Evolutionary conservation across 106 monocot species (phyloP).

Genomic region (Agapanthus africanus): DNA sequence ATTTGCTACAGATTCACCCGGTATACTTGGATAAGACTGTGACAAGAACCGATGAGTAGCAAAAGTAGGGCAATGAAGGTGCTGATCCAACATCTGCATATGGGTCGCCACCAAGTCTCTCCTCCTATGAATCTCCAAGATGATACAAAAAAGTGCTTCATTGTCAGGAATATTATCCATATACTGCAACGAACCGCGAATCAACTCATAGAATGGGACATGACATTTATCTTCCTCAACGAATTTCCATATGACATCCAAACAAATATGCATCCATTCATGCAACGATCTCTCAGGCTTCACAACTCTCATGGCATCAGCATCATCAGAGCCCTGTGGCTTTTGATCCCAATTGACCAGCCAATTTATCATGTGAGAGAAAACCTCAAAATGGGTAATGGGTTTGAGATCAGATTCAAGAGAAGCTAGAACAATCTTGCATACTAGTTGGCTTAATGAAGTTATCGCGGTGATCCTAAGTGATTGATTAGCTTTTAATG

Average conservation of each 20-base stretch:
- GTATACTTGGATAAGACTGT: slow-evolving; percentile 63
- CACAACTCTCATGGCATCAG: slow-evolving; percentile 36
- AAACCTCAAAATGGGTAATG: slow-evolving; percentile 70
- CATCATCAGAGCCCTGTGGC: slow-evolving; percentile 37
- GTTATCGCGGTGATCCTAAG: slow-evolving; percentile 19
- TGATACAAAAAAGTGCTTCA: slow-evolving; percentile 73
- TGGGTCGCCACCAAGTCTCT: slow-evolving; percentile 95
- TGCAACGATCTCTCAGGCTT: slow-evolving; percentile 43
- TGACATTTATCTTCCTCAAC: slow-evolving; percentile 82
- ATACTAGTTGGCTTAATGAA: slow-evolving; percentile 58
- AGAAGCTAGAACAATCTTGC: slow-evolving; percentile 65
- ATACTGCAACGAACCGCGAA: slow-evolving; percentile 77
- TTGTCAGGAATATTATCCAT: slow-evolving; percentile 86
- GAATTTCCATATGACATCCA: slow-evolving; percentile 86
- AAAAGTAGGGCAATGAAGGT: slow-evolving; percentile 91
- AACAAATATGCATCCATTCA: slow-evolving; percentile 82
- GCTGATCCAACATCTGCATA: slow-evolving; percentile 99
- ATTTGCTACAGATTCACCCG: slow-evolving; percentile 62
- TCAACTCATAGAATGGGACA: slow-evolving; percentile 91
- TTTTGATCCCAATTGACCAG: slow-evolving; percentile 79
- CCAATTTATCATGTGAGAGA: slow-evolving; percentile 82
- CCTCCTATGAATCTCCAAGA: slow-evolving; percentile 93
- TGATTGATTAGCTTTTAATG: slow-evolving; percentile 21
- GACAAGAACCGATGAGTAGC: slow-evolving; percentile 78
- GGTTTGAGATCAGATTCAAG: slow-evolving; percentile 80